Evolutionary conservation across 345 rosid species (phyloP), one percentile per base, ranked within the genome.

Genomic region (Aurinia saxatilis): DNA sequence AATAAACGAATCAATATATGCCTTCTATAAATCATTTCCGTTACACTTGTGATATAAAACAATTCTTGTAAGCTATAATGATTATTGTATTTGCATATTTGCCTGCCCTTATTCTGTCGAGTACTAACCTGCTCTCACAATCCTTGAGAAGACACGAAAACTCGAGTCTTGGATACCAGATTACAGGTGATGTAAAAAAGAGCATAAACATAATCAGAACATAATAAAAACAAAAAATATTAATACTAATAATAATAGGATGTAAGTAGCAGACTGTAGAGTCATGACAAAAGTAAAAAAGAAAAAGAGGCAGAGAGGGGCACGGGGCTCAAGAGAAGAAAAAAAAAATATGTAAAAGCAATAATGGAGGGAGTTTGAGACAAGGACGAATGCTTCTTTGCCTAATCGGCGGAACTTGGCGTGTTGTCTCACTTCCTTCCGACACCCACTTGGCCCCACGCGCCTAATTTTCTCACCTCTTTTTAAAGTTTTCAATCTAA

Each of bases 321-420:
- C 68, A 69, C 73, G 73, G 73, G 68, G 73, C 73, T 69, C 68
- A 6, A 69, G 73, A 30, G 37, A 14, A 37, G 68, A 60, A 69
- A 53, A 61, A 33, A 37, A 56, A 21, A 31, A 4, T 27, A 4
- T 4, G 35, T 6, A 29, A 46, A 58, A 45, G 31, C 63, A 61
- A 69, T 69, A 69, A 69, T 69, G 67, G 73, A 60, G 60, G 19
- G 34, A 23, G 31, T 27, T 42, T 21, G 48, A 59, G 73, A 60
- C 67, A 67, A 58, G 59, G 72, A 40, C 60, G 8, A 58, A 59
- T 67, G 72, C 72, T 59, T 67, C 60, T 58, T 50, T 67, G 72
- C 66, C 66, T 67, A 67, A 67, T 59, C 72, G 66, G 16, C 73
- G 73, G 52, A 33, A 27, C 54, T 68, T 68, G 60, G 54, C 60